These are phyloP conservation scores for Trichoderma simmonsii DNA, from an alignment of 2,329 filamentous ascomycete genomes.

Conservation along the genomic window DNA sequence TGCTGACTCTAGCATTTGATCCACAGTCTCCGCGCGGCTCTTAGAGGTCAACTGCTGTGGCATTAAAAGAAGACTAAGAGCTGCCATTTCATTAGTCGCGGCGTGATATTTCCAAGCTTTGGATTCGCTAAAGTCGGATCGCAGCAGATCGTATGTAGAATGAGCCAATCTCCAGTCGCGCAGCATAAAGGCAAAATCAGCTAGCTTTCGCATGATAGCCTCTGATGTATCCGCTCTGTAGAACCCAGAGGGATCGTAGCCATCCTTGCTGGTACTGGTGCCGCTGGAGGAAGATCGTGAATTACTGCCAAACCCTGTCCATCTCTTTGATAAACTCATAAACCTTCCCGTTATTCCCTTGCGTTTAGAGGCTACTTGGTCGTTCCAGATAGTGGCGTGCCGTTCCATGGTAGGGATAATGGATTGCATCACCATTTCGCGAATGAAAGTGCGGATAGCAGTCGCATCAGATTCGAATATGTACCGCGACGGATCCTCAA, in stretches of 20 bases:
- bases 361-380: conserved; percentile 87
- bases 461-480: conserved; percentile 91
- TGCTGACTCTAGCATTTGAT: conserved; percentile 84
- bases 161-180: conserved; percentile 92
- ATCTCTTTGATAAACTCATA: conserved; percentile 88
- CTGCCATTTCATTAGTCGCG: conserved; percentile 92
- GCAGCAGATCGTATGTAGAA: conserved; percentile 85
- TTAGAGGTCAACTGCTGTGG: conserved; percentile 71
- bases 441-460: conserved; percentile 82
- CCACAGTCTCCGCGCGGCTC: conserved; percentile 73
- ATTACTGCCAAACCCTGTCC: conserved; percentile 73
- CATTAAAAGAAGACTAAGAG: conserved; percentile 75
- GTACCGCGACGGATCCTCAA: conserved; percentile 69
- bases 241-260: conserved; percentile 78
- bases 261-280: conserved; percentile 52
- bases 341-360: conserved; percentile 90
- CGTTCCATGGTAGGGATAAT: conserved; percentile 96
- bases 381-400: conserved; percentile 88
- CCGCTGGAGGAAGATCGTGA: conserved; percentile 59
- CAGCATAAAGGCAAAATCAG: conserved; percentile 95
- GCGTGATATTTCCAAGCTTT: conserved; percentile 97
- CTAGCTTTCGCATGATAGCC: conserved; percentile 87
- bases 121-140: conserved; percentile 86
- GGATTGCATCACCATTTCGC: conserved; percentile 93
- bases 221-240: conserved; percentile 83